Base-by-base conservation (phyloP, 371 early-diverging fungal species). In the Mortierella sp. region DNA sequence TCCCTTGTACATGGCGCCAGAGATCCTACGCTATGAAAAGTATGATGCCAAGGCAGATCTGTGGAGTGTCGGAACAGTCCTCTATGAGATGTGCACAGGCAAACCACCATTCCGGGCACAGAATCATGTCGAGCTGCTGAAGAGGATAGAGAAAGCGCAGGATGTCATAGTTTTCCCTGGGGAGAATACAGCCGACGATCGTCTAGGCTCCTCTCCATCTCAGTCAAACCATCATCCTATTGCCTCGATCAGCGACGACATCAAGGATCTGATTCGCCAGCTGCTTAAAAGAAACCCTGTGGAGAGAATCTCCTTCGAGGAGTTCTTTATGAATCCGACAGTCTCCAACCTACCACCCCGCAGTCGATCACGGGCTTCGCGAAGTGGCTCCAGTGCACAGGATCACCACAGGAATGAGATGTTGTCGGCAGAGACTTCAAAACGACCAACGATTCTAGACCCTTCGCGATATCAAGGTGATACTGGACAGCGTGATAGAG, bases 1-100 rank as follows among this genome's bases (percentile, higher is more conserved):
- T 17, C 98, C 91, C 28, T 82, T 97, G 15, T 98, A 98, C 73
- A 98, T 98, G 98, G 98, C 96, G 0, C 98, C 98, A 5, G 98
- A 97, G 76, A 96, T 98, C 24, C 80, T 98, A 26, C 89, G 92
- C 11, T 94, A 94, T 52, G 93, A 95, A 72, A 93, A 90, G 50
- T 98, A 98, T 71, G 95, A 95, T 43, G 95, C 96, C 21, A 93
- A 92, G 70, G 97, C 96, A 0, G 99, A 99, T 79, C 78, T 99
- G 26, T 99, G 99, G 99, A 94, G 95, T 59, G 89, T 99, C 8
- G 99, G 99, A 2, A 93, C 96, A 8, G 95, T 99, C 4, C 72
- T 96, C 0, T 98, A 94, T 75, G 99, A 99, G 79, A 93, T 97
- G 90, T 80, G 93, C 50, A 88, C 92, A 1, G 96, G 99, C 1